phyloP scores from a whole-genome alignment of 495 filamentous ascomycete genomes.

The Acidiella bohemica region DNA sequence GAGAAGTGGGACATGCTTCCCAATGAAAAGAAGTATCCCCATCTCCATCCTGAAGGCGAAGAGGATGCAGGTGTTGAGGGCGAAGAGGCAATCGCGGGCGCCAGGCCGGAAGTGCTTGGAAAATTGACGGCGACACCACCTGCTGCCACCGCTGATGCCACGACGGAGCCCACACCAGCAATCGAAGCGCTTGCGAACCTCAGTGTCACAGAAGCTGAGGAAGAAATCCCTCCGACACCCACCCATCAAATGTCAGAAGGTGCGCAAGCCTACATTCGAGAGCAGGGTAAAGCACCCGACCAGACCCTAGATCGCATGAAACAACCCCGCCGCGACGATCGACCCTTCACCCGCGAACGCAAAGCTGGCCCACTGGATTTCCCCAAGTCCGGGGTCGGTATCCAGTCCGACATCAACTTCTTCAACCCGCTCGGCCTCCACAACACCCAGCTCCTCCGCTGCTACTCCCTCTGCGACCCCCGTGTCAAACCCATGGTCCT shows the following conservation, averaged over 20 bases:
- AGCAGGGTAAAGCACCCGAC: too few relatives aligned
- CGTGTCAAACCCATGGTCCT: conserved; percentile 62
- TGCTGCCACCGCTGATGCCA: background rate
- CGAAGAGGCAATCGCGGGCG: background rate
- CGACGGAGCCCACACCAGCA: too few relatives aligned
- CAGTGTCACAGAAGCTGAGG: background rate
- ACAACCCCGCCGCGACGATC: conserved; percentile 2
- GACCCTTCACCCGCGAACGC: conserved; percentile 34
- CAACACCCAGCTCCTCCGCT: conserved; percentile 64
- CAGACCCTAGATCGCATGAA: background rate
- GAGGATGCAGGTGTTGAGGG: conserved; percentile 13
- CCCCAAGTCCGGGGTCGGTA: conserved; percentile 52
- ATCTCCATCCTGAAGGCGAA: conserved; percentile 11
- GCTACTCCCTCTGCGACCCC: conserved; percentile 59
- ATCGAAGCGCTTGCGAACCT: background rate
- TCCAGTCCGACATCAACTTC: conserved; percentile 79
- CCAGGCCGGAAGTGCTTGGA: background rate
- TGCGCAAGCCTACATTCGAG: background rate
- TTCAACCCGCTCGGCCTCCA: conserved; percentile 62
- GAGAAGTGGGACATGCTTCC: conserved; percentile 42
- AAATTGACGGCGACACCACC: too few relatives aligned
- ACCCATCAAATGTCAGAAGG: too few relatives aligned
- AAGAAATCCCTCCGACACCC: background rate
- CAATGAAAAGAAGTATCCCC: conserved; percentile 22
- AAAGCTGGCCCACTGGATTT: conserved; percentile 52